Evolutionary conservation across 441 rosid species (phyloP).

Genomic region (Erodium moschatum): DNA sequence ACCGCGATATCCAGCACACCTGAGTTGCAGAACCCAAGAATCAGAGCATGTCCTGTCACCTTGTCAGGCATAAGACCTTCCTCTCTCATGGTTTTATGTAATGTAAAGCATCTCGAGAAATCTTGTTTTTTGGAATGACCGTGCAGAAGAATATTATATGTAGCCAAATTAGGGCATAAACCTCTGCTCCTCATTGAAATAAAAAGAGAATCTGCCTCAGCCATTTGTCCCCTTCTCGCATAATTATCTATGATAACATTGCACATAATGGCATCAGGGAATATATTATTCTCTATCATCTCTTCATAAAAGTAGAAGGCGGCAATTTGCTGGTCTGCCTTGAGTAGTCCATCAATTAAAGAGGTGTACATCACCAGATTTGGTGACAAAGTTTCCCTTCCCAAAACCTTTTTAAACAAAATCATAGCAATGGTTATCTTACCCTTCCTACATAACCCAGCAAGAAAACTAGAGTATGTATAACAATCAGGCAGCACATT

Average conservation of each 20-base stretch:
- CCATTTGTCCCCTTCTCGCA: conserved; percentile 57
- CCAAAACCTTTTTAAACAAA: conserved; percentile 38
- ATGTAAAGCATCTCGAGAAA: conserved; percentile 33
- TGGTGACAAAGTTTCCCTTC: conserved; percentile 34
- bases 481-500: conserved; percentile 53
- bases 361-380: conserved; percentile 45
- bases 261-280: conserved; percentile 44
- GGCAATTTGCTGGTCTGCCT: conserved; percentile 51
- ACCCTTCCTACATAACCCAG: conserved; percentile 60
- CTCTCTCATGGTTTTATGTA: conserved; percentile 40
- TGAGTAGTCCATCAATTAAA: conserved; percentile 61
- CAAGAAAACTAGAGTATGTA: conserved; percentile 52
- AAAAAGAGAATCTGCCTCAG: conserved; percentile 31
- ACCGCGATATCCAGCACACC: conserved; percentile 51
- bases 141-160: conserved; percentile 70
- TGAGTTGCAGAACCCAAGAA: conserved; percentile 55
- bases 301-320: conserved; percentile 39
- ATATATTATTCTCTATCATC: conserved; percentile 39
- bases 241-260: conserved; percentile 51
- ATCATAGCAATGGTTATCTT: conserved; percentile 59
- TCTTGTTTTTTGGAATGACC: conserved; percentile 57
- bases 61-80: conserved; percentile 49
- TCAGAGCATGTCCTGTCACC: conserved; percentile 54
- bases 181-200: conserved; percentile 31
- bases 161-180: conserved; percentile 45